Conservation (phyloP, 2,329 filamentous ascomycete genomes). For the Colletotrichum sp. region DNA sequence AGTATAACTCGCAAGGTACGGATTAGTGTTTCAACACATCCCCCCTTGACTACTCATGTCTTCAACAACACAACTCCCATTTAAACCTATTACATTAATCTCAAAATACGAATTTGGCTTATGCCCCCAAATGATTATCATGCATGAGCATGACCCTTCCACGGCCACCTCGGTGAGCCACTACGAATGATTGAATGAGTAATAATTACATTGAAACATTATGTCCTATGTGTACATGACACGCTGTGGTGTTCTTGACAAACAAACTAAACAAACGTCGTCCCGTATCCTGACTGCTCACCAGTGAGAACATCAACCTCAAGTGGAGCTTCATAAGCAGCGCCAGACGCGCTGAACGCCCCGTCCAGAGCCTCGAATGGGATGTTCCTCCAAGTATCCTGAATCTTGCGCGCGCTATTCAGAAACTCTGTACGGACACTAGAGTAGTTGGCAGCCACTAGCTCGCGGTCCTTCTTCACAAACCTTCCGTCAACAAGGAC, state of each 20-base stretch:
- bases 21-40: background rate
- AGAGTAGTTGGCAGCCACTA: slow-evolving; percentile 33
- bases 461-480: slow-evolving; percentile 47
- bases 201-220: background rate
- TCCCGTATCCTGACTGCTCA: background rate
- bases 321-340: slow-evolving; percentile 5
- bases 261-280: background rate
- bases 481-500: slow-evolving; percentile 57
- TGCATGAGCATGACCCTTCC: background rate
- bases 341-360: slow-evolving; percentile 19
- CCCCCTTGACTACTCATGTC: background rate
- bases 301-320: background rate
- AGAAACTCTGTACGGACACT: slow-evolving; percentile 36
- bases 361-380: slow-evolving; percentile 32
- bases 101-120: background rate
- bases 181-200: fast-evolving
- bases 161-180: fast-evolving
- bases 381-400: slow-evolving; percentile 26
- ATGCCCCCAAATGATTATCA: background rate
- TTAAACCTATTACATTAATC: background rate
- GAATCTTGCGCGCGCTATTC: slow-evolving; percentile 35
- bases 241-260: no score
- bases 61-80: background rate
- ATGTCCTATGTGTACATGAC: background rate
- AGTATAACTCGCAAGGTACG: background rate